phyloP scores from a whole-genome alignment of 306 rosid genomes.

The Quercus agrifolia region DNA sequence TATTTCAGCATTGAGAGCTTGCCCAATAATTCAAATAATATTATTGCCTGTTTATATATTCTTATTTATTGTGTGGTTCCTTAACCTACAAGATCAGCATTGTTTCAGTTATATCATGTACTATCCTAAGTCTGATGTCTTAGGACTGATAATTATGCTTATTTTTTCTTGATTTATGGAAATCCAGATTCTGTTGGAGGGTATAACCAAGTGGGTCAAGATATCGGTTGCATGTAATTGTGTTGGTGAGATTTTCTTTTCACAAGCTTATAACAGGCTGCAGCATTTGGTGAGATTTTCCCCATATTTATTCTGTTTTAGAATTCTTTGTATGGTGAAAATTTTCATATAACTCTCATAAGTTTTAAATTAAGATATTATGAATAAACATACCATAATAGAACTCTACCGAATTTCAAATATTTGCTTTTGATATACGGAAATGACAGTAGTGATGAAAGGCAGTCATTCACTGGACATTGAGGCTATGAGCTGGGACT shows the following conservation, averaged over 20 bases:
- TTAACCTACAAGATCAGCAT: no score
- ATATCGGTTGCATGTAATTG: constrained; percentile 10
- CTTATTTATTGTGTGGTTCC: no score
- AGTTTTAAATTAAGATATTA: neutral
- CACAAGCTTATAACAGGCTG: neutral
- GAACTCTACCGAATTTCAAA: no score
- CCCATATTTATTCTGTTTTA: neutral
- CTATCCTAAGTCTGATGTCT: no score
- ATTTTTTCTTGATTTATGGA: no score
- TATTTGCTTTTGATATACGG: constrained; percentile 35
- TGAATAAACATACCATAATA: constrained; percentile 13
- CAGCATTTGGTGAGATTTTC: neutral
- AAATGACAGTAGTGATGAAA: neutral
- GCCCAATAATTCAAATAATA: no score
- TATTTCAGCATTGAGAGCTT: no score
- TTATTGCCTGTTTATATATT: no score
- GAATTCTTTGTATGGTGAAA: no score
- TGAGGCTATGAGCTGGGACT: constrained; percentile 17
- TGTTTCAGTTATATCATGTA: no score
- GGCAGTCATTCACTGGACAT: constrained; percentile 15
- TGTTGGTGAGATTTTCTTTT: constrained; percentile 23
- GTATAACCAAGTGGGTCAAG: constrained; percentile 18
- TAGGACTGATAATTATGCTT: no score
- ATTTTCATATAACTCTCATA: no score
- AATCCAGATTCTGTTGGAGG: neutral